These are phyloP conservation scores for Pontederia crassipes DNA, from an alignment of 176 grass and related monocot species.

Conservation along the genomic window DNA sequence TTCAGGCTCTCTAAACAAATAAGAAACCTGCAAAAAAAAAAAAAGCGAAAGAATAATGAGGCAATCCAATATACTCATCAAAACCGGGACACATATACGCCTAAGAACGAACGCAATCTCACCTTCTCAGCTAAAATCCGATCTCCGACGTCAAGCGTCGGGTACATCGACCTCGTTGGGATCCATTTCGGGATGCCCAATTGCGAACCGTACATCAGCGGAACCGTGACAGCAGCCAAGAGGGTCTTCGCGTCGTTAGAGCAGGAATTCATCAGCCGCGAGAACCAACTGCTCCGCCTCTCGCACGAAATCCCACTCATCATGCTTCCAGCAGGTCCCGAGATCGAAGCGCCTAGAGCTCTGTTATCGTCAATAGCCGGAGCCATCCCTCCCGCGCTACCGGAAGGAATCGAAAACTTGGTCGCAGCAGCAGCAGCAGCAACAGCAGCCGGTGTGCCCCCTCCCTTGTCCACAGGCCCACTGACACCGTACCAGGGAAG, in stretches of 20 bases:
- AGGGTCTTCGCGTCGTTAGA: conserved; percentile 81
- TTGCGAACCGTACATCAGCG: conserved; percentile 56
- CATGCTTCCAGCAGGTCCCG: background rate
- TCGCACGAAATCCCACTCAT: conserved; percentile 12
- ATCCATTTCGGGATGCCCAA: conserved; percentile 83
- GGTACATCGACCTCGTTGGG: conserved; percentile 87
- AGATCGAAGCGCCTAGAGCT: conserved; percentile 6
- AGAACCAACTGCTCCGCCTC: conserved; percentile 53
- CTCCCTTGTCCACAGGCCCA: conserved; percentile 30
- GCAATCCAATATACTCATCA: background rate
- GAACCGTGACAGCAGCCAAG: conserved; percentile 71
- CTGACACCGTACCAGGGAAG: conserved; percentile 14
- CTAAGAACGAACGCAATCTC: background rate
- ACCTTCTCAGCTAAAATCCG: conserved; percentile 5
- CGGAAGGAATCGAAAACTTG: conserved; percentile 6
- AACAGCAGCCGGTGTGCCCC: conserved; percentile 6
- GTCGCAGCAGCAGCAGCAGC: conserved; percentile 9
- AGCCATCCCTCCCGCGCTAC: background rate
- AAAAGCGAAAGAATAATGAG: background rate
- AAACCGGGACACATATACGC: background rate
- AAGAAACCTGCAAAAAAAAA: conserved; percentile 51
- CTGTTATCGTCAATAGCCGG: background rate
- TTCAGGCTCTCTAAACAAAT: conserved; percentile 70
- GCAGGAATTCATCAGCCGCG: conserved; percentile 69
- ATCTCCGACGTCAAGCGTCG: conserved; percentile 19